These are phyloP conservation scores for Taphrina communis DNA, from an alignment of 1,139 yeast species.

Conservation along the genomic window DNA sequence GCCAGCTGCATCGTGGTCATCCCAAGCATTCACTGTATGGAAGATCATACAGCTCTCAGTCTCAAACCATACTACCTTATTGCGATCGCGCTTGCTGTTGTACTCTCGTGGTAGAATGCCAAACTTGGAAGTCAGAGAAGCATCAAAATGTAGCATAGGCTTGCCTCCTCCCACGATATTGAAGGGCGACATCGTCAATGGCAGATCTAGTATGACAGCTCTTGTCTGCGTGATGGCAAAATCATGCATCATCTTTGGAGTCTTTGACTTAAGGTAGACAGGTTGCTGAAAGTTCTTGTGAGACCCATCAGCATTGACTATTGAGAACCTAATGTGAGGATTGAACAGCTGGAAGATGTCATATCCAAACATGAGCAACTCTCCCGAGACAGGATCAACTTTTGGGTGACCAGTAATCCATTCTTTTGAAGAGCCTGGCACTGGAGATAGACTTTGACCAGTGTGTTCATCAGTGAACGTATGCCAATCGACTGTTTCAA, in stretches of 20 bases:
- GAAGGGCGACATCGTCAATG: slow-evolving; percentile 41
- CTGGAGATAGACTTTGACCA: slow-evolving; percentile 15
- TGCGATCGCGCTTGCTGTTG: slow-evolving; percentile 4
- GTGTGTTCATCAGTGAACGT: slow-evolving; percentile 22
- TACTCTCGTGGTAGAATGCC: slow-evolving; percentile 30
- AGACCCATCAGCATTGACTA: slow-evolving; percentile 26
- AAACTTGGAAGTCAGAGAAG: slow-evolving; percentile 22
- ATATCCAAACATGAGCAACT: slow-evolving; percentile 41
- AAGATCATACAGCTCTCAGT: slow-evolving; percentile 41
- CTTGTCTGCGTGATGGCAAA: slow-evolving; percentile 39
- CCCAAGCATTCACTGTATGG: slow-evolving; percentile 42
- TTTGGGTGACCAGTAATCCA: slow-evolving; percentile 42
- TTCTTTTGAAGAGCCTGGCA: slow-evolving; percentile 33
- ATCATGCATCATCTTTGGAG: slow-evolving; percentile 42
- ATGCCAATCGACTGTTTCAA: slow-evolving; percentile 40
- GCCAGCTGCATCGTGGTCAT: slow-evolving; percentile 32
- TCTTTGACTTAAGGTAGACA: slow-evolving; percentile 25
- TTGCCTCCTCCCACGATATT: slow-evolving; percentile 29
- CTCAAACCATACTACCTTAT: slow-evolving; percentile 30
- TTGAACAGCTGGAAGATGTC: slow-evolving; percentile 39
- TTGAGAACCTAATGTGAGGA: slow-evolving; percentile 35
- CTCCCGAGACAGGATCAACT: slow-evolving; percentile 37
- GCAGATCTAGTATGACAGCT: slow-evolving; percentile 33
- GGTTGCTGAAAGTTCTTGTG: slow-evolving; percentile 39
- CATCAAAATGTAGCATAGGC: slow-evolving; percentile 40